Conservation (phyloP, 352 stramenopile species). For the Thalassiosira livingstoniorum region DNA sequence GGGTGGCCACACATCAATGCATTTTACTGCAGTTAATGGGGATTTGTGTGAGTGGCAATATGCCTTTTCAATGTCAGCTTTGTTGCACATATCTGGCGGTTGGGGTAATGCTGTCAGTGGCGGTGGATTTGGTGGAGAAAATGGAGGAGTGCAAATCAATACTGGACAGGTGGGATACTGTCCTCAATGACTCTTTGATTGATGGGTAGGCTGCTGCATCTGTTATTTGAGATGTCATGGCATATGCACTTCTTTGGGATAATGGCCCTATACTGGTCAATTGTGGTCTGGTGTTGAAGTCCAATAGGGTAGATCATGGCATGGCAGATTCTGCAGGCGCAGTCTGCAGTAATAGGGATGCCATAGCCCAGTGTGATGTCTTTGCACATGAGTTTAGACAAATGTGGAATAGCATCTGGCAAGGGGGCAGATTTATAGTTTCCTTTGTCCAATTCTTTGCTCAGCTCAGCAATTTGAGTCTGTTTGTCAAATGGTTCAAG, state of each 20-base stretch:
- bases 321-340: slow-evolving; percentile 4
- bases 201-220: background rate
- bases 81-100: slow-evolving; percentile 12
- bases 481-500: background rate
- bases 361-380: slow-evolving; percentile 24
- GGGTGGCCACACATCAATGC: slow-evolving; percentile 7
- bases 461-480: background rate
- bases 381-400: slow-evolving; percentile 14
- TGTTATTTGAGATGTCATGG: slow-evolving; percentile 16
- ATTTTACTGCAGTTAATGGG: background rate
- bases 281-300: too few species aligned
- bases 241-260: slow-evolving; percentile 24
- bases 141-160: background rate
- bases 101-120: slow-evolving; percentile 5
- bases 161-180: background rate
- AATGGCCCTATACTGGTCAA: too few species aligned
- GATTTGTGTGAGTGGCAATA: slow-evolving; percentile 3
- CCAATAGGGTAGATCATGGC: too few species aligned
- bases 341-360: slow-evolving; percentile 11
- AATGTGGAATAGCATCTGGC: background rate
- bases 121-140: slow-evolving; percentile 19
- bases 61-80: slow-evolving; percentile 27
- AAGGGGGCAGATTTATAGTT: slow-evolving; percentile 32
- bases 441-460: slow-evolving; percentile 7
- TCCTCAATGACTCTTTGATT: slow-evolving; percentile 24